Base-by-base conservation (phyloP, 2,329 filamentous ascomycete genomes). In the Elsinoe necatrix region DNA sequence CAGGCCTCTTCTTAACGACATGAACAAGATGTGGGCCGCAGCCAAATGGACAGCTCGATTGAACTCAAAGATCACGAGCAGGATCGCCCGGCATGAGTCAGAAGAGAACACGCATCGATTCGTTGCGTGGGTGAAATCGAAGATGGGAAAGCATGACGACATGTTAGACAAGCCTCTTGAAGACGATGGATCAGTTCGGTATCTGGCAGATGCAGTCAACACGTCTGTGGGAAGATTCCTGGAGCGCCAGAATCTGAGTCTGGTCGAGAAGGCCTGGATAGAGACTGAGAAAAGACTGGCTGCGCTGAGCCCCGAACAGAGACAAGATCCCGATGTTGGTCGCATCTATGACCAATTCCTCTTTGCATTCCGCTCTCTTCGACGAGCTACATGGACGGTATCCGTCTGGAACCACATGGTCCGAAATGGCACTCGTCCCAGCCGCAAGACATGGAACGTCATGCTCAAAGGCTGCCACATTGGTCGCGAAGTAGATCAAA, bases 401-500 rank as follows among this genome's bases (percentile, higher is more conserved):
- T 70, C 77, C 25, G 72, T 81, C 2, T 83, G 80, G 80, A 80
- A 81, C 57, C 68, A 75, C 58, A 80, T 82, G 76, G 65, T 78
- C 12, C 66, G 71, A 42, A 69, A 79, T 54, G 80, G 79, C 1
- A 66, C 85, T 27, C 68, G 72, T 57, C 84, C 87, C 12, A 83
- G 77, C 5, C 64, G 85, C 56, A 78, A 74, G 62, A 85, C 87
- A 0, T 93, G 86, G 80, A 85, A 83, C 37, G 73, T 80, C 42
- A 86, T 93, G 79, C 80, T 93, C 62, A 77, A 81, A 57, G 87
- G 87, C 1, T 89, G 84, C 69, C 80, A 79, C 65, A 76, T 75
- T 51, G 76, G 80, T 51, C 75, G 76, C 55, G 83, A 89, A 63
- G 61, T 75, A 0, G 67, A 73, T n/a, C 81, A 78, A 20, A 74